Evolutionary conservation across 768 basidiomycete species (phyloP).

Genomic region (Lactarius sanguifluus): DNA sequence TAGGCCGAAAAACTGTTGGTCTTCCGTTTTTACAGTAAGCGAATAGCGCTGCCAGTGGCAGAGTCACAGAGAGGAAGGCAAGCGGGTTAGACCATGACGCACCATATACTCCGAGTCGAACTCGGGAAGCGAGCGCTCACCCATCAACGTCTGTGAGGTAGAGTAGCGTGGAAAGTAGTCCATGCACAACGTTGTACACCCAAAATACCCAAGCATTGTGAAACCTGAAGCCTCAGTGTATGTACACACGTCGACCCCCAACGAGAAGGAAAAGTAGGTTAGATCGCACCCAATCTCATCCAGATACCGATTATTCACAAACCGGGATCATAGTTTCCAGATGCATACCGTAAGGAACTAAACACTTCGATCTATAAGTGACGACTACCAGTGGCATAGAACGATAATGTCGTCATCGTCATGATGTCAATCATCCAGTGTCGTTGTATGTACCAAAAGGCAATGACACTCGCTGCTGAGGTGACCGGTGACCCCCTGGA

Average conservation of each 20-base stretch:
- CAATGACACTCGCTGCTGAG: slow-evolving; percentile 66
- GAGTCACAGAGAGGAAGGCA: too few relatives aligned
- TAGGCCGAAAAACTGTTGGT: slow-evolving; percentile 73
- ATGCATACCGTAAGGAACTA: slow-evolving; percentile 78
- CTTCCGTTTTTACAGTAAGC: not conserved
- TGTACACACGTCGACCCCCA: not conserved
- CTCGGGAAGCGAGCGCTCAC: slow-evolving; percentile 82
- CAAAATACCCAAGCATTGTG: slow-evolving; percentile 89
- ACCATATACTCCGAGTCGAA: slow-evolving; percentile 71
- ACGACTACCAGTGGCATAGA: not conserved
- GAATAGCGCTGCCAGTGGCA: not conserved
- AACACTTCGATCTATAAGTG: not conserved
- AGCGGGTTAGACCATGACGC: not conserved
- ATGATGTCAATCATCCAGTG: slow-evolving; percentile 80
- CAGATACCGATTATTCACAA: slow-evolving; percentile 73
- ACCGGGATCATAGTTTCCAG: slow-evolving; percentile 73
- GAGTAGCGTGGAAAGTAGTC: slow-evolving; percentile 86
- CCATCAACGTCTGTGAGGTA: slow-evolving; percentile 82
- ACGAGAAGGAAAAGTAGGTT: not conserved
- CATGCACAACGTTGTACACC: slow-evolving; percentile 78
- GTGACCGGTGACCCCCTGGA: slow-evolving; percentile 73
- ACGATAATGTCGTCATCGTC: slow-evolving; percentile 49
- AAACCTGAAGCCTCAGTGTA: slow-evolving; percentile 38
- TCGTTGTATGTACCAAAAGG: slow-evolving; percentile 81
- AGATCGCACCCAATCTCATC: slow-evolving; percentile 62